phyloP scores from a whole-genome alignment of 2,329 filamentous ascomycete species.

The Westerdykella aurantiaca region DNA sequence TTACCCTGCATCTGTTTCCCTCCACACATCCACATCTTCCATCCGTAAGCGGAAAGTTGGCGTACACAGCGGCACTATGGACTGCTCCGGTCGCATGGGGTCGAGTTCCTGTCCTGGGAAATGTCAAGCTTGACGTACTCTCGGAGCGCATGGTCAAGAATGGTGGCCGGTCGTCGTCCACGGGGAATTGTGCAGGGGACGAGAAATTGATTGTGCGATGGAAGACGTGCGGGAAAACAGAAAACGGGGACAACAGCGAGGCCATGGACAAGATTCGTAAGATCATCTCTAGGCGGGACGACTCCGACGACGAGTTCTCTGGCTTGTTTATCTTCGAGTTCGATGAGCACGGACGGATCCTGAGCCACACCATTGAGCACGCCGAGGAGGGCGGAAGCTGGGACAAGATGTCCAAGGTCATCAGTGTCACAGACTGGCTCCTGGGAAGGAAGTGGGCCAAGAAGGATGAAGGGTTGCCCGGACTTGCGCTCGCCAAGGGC shows the following conservation, averaged over 20 bases:
- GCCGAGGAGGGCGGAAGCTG: constrained; percentile 76
- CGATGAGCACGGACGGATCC: constrained; percentile 74
- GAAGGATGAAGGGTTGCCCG: constrained; percentile 39
- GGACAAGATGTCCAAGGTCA: constrained; percentile 79
- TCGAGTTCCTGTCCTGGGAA: constrained; percentile 80
- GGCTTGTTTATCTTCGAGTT: constrained; percentile 96
- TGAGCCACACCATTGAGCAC: constrained; percentile 90
- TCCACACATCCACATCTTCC: constrained; percentile 83
- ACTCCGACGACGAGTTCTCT: constrained; percentile 63
- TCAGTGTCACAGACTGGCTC: constrained; percentile 91
- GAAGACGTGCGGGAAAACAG: constrained; percentile 58
- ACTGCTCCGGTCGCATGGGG: constrained; percentile 96
- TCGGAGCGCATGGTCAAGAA: constrained; percentile 77
- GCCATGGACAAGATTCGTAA: constrained; percentile 51
- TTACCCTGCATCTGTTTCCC: constrained; percentile 59
- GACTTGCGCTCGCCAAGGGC: constrained; percentile 37
- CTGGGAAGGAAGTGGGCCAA: constrained; percentile 66
- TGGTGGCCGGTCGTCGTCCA: constrained; percentile 39
- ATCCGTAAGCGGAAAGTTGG: constrained; percentile 81
- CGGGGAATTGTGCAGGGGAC: constrained; percentile 38
- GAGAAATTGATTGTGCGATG: constrained; percentile 90
- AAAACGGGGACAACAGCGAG: constrained; percentile 43
- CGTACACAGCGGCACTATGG: constrained; percentile 91
- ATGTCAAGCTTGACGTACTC: constrained; percentile 79
- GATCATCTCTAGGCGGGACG: constrained; percentile 41